Conservation (phyloP, 352 stramenopile species). For the Phytophthora crassamura region DNA sequence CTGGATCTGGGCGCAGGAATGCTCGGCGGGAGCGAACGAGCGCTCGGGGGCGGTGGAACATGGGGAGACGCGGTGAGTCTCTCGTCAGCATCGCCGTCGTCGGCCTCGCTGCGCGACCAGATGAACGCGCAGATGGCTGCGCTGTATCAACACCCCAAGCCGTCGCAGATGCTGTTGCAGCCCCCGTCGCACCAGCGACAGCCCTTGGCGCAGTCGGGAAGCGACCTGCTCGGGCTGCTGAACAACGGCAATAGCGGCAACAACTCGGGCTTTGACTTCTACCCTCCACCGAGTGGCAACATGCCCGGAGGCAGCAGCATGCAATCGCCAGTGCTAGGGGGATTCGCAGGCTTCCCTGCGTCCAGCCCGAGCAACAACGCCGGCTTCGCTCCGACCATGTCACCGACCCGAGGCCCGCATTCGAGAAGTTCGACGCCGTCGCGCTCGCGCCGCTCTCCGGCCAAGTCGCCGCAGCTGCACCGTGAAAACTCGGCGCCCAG, state of each 20-base stretch:
- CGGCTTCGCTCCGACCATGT: constrained; percentile 25
- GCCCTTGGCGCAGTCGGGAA: constrained; percentile 44
- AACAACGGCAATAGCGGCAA: constrained; percentile 28
- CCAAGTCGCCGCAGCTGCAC: constrained; percentile 46
- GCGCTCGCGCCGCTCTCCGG: constrained; percentile 44
- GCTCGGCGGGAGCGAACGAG: constrained; percentile 16
- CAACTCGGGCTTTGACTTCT: constrained; percentile 22
- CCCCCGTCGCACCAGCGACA: constrained; percentile 33
- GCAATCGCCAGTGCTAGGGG: constrained; percentile 21
- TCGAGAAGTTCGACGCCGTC: constrained; percentile 39
- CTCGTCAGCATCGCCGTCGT: constrained; percentile 34
- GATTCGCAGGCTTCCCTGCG: constrained; percentile 25
- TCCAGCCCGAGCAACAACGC: constrained; percentile 16
- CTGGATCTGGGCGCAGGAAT: constrained; percentile 36
- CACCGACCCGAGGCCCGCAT: constrained; percentile 21
- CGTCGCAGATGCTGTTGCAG: constrained; percentile 32
- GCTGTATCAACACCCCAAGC: constrained; percentile 56
- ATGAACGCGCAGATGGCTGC: constrained; percentile 86
- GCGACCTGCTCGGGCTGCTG: constrained; percentile 49
- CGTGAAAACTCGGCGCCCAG: constrained; percentile 38
- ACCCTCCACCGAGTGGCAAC: constrained; percentile 18
- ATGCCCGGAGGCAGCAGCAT: constrained; percentile 19
- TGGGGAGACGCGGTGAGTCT: constrained; percentile 25
- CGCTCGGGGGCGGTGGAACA: constrained; percentile 3
- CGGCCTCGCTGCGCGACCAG: constrained; percentile 58